Evolutionary conservation across 2,329 filamentous ascomycete genomes (phyloP).

Genomic region (Aureobasidium lini): DNA sequence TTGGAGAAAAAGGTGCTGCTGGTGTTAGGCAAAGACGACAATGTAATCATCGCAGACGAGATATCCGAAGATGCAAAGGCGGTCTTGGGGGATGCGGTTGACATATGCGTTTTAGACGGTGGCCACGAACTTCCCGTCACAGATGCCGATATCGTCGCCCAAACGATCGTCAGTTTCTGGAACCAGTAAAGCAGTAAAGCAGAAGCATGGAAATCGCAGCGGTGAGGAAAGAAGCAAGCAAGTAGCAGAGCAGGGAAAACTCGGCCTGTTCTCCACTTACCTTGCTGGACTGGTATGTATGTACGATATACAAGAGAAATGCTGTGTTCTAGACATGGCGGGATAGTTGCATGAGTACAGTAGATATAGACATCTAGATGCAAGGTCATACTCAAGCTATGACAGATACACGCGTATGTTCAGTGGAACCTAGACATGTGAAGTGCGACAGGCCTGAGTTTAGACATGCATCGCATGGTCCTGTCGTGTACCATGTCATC

Average conservation of each 20-base stretch:
- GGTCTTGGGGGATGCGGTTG: constrained; percentile 49
- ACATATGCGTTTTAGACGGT: constrained; percentile 50
- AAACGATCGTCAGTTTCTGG: constrained; percentile 42
- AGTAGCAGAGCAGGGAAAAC: no score
- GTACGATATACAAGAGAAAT: neutral
- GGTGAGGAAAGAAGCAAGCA: neutral
- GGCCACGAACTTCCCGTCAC: constrained; percentile 66
- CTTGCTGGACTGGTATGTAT: neutral
- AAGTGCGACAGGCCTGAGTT: neutral
- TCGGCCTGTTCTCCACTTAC: no score
- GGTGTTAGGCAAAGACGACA: constrained; percentile 58
- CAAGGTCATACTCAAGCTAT: neutral
- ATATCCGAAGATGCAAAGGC: constrained; percentile 52
- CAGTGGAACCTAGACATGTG: neutral
- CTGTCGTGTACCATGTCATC: neutral
- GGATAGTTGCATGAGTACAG: neutral
- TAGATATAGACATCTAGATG: neutral
- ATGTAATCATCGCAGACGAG: constrained; percentile 60
- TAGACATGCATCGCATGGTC: neutral
- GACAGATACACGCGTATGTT: neutral
- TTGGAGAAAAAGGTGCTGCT: constrained; percentile 52
- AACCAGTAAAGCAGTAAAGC: neutral
- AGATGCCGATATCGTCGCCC: constrained; percentile 50
- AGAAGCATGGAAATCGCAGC: neutral
- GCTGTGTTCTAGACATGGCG: neutral